These are phyloP conservation scores for Podaxis sp. DNA, from an alignment of 768 basidiomycete species.

Conservation along the genomic window DNA sequence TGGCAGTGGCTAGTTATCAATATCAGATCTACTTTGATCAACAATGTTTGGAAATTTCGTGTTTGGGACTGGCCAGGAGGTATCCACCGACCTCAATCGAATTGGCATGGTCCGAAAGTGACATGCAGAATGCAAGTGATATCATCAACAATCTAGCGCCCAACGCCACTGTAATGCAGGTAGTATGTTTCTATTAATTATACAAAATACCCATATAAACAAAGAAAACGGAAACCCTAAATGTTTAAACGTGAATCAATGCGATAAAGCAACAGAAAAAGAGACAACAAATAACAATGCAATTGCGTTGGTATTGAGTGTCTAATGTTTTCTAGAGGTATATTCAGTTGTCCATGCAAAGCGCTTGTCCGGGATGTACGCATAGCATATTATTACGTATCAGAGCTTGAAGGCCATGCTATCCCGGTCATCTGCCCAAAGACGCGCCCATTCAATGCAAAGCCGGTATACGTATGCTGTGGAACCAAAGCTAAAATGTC, in stretches of 20 bases:
- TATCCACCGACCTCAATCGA: neutral
- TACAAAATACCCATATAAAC: neutral
- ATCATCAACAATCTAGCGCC: neutral
- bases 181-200: neutral
- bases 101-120: neutral
- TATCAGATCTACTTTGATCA: slow-evolving; percentile 8
- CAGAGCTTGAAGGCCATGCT: slow-evolving; percentile 39
- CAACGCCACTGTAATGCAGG: neutral
- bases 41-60: neutral
- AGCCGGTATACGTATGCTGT: slow-evolving; percentile 82
- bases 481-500: neutral
- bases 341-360: neutral
- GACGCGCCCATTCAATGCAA: slow-evolving; percentile 81
- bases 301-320: neutral
- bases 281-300: too few relatives aligned
- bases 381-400: neutral
- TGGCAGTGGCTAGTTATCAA: neutral
- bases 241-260: too few relatives aligned
- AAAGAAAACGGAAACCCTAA: neutral
- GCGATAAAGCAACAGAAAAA: too few relatives aligned
- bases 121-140: neutral
- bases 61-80: neutral
- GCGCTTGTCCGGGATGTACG: neutral
- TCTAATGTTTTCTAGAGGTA: neutral
- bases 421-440: slow-evolving; percentile 81